Evolutionary conservation across 1,284 basidiomycete species (phyloP), one percentile per base, ranked within the genome.

Genomic region (Puccinia brachypodii): DNA sequence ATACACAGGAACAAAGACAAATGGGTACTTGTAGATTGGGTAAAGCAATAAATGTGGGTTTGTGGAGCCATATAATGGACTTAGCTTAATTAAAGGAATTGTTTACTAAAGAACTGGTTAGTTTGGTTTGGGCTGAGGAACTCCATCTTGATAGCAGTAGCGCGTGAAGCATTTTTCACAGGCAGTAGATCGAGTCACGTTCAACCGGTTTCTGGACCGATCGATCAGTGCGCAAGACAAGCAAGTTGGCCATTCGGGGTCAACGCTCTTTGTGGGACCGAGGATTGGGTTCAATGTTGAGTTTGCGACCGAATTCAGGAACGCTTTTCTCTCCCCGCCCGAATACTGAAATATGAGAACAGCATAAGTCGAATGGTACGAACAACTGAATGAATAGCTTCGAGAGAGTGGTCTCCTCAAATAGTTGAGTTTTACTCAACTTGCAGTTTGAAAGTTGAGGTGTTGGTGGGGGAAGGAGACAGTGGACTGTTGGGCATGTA

Each of bases 221-320:
- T 79, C 77, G 72, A 79, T 58, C 68, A 88, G 81, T 3, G 87
- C 88, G 79, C 88, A 89, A 22, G 87, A 87, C 42, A 89, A 84
- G 75, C 87, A 88, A n/a, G 85, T 85, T 14, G 87, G 85, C 86
- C 86, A 88, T 38, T 86, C 74, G 7, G 47, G 8, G 16, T 83
- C 82, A 66, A 72, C 47, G 33, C 6, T 72, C 69, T 31, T 72
- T n/a, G 38, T 36, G 4, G 69, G 16, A 6, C 50, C 50, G 28
- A 53, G 33, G 1, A 47, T 28, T 14, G 69, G 50, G 44, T 1
- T 31, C 25, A 25, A 19, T n/a, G 64, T 68, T 25, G 64, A 42
- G n/a, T 42, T 68, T 13, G 38, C 28, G 25, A 28, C 40, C 38
- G 64, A 68, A 22, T 11, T 42, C 9, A 68, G 19, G 19, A 72